A percentile compares a stretch with the other conserved stretches of the same genome.
phyloP scores from a whole-genome alignment of 139 green algal species.

The Micractinium conductrix region DNA sequence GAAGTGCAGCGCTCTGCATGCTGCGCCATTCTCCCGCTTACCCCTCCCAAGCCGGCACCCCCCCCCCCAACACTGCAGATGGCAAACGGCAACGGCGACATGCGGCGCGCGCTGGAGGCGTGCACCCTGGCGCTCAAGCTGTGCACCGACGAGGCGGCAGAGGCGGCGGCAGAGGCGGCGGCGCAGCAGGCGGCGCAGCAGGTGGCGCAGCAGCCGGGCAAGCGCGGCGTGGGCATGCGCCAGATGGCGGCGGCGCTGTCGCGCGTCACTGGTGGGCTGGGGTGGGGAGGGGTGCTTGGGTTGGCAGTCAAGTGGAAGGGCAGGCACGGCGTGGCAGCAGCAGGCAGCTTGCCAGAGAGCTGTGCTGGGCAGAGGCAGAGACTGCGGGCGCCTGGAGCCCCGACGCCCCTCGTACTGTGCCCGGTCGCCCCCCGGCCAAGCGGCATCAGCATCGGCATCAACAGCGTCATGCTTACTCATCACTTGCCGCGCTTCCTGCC shows the following conservation, averaged over 20 bases:
- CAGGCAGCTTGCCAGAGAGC: too few species aligned
- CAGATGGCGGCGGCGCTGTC: slow-evolving; percentile 50
- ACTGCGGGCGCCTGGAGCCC: too few species aligned
- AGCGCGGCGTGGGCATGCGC: slow-evolving; percentile 36
- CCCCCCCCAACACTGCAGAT: slow-evolving; percentile 39
- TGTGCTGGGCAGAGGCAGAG: too few species aligned
- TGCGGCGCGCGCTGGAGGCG: slow-evolving; percentile 49
- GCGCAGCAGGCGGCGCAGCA: slow-evolving; percentile 11
- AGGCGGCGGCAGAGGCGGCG: background rate
- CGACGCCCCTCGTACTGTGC: too few species aligned
- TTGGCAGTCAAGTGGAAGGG: too few species aligned
- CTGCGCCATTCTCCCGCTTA: background rate
- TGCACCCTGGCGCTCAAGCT: slow-evolving; percentile 6
- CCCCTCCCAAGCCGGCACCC: background rate
- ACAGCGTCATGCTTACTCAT: too few species aligned
- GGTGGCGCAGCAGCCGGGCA: background rate
- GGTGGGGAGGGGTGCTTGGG: background rate
- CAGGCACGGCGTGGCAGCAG: too few species aligned
- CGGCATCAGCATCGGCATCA: too few species aligned
- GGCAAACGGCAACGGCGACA: slow-evolving; percentile 53
- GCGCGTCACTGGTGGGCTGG: slow-evolving; percentile 36
- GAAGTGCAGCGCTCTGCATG: too few species aligned
- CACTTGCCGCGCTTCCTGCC: background rate
- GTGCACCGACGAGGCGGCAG: slow-evolving; percentile 30
- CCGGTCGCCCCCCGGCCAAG: too few species aligned